A percentile compares a stretch with the other conserved stretches of the same genome.
Evolutionary conservation across 768 basidiomycete species (phyloP).

Genomic region (Pleurotus sapidus): DNA sequence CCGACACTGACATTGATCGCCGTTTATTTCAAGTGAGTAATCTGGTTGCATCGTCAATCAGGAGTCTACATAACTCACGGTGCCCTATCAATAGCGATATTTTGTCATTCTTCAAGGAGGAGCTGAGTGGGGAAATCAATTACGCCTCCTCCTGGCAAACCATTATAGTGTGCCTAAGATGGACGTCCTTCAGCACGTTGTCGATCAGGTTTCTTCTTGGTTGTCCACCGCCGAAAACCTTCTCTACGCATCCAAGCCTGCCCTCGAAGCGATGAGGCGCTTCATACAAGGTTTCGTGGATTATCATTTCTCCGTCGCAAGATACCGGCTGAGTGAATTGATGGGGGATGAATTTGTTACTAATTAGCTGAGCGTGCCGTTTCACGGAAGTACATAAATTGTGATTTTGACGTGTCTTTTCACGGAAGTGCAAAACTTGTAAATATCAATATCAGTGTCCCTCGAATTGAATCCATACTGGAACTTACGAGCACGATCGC

Average conservation of each 20-base stretch:
- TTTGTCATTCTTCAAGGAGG: constrained; percentile 2
- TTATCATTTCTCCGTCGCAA: neutral
- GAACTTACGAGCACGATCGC: too few species aligned
- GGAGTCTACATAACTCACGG: neutral
- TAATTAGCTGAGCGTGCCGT: too few species aligned
- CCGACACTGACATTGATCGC: neutral
- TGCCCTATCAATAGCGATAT: neutral
- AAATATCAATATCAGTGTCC: too few species aligned
- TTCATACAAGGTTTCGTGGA: constrained; percentile 2
- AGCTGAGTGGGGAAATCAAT: neutral
- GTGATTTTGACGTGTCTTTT: too few species aligned
- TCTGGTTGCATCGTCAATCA: too few species aligned
- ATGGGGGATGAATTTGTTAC: neutral
- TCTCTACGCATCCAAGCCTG: neutral
- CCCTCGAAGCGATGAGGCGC: neutral
- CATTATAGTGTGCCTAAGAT: neutral
- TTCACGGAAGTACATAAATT: too few species aligned
- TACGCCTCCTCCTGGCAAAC: neutral
- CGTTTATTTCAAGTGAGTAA: neutral
- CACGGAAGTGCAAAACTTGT: too few species aligned
- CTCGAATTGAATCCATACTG: too few species aligned
- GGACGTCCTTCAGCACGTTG: neutral
- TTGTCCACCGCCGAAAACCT: neutral
- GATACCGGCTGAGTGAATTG: neutral
- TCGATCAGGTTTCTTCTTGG: neutral